Evolutionary conservation across 2,329 filamentous ascomycete species (phyloP).

Genomic region (Botryotinia convoluta): DNA sequence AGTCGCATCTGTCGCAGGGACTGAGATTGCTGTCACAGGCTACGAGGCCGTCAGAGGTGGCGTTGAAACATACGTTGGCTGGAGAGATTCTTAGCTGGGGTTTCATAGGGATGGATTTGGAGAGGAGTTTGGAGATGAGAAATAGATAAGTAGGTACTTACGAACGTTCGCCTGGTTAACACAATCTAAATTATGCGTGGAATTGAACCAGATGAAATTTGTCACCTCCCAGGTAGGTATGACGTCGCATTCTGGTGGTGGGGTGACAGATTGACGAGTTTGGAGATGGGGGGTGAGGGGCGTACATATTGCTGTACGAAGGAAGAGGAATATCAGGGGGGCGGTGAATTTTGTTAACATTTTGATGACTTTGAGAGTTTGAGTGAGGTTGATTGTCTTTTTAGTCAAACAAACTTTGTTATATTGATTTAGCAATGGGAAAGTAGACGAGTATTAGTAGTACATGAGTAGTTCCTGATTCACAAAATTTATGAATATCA

Average conservation of each 20-base stretch:
- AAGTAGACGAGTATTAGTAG: background rate
- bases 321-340: background rate
- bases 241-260: slow-evolving; percentile 6
- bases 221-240: slow-evolving; percentile 9
- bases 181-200: slow-evolving; percentile 3
- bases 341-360: background rate
- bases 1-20: background rate
- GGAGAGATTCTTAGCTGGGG: background rate
- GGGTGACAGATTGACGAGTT: background rate
- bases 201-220: background rate
- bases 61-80: background rate
- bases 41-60: background rate
- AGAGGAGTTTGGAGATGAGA: background rate
- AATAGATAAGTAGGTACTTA: background rate
- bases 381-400: background rate
- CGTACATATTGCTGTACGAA: background rate
- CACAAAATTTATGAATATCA: background rate
- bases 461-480: background rate
- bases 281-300: background rate
- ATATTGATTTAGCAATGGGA: background rate
- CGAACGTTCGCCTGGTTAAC: background rate
- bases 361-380: background rate
- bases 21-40: background rate
- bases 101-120: background rate
- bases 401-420: background rate